Base-by-base conservation (phyloP, 2,329 filamentous ascomycete genomes). In the Colletotrichum liriopes region DNA sequence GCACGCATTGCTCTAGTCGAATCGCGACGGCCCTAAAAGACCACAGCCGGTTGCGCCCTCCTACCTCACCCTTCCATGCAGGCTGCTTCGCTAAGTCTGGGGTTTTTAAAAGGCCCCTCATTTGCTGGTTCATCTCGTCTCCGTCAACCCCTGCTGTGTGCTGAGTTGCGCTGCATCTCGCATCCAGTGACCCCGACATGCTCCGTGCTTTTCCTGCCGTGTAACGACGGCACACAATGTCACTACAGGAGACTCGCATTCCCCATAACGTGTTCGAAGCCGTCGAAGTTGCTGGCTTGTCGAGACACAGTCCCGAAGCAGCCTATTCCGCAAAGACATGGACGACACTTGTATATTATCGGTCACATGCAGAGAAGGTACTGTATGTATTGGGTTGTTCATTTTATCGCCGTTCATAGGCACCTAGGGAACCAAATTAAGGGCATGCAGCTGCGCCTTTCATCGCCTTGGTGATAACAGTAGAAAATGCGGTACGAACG, bases 211-310 rank as follows among this genome's bases (percentile, higher is more conserved):
- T 35, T 18, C 63, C 47, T 72, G 69, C 52, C 52, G 54, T 72
- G 69, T 64, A 69, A 72, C 69, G 54, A 72, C 69, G 65, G 69
- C 69, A 72, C 59, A 72, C 54, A 43, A 72, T 60, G 69, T 64
- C 69, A 72, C 69, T 41, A 35, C 45, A 69, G 45, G 5, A 64
- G 11, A 26, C 43, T 49, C n/a, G 20, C 20, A 20, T n/a, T 43
- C 52, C 23, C 26, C 23, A 47, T 12, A 11, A 18, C 45, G 43
- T 51, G n/a, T 35, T 41, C 20, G 23, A 62, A 20, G 45, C 35
- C 32, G 58, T 11, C 8, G 2, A 47, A 47, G 5, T 12, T 26
- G 45, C 32, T 9, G 23, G 32, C 35, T 51, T 52, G 23, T 39
- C 32, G 9, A 52, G 45, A 20, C 35, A 39, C 35, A 41, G 14